Conservation (phyloP, 768 basidiomycete genomes). For the Tephrocybe sp. region DNA sequence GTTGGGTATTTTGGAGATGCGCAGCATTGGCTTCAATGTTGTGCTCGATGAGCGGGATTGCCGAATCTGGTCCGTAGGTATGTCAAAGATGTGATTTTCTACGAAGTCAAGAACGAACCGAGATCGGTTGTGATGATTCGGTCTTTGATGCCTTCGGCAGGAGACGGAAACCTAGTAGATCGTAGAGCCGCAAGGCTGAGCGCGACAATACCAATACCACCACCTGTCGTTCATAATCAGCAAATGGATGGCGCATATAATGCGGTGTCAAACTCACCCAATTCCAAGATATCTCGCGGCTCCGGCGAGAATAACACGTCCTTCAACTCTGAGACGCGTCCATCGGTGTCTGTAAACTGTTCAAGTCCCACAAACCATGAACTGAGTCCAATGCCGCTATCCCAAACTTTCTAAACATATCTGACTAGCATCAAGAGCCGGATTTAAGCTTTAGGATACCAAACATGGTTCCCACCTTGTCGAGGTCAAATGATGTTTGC, state of each 20-base stretch:
- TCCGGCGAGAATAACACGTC: constrained; percentile 40
- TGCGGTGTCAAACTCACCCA: constrained; percentile 49
- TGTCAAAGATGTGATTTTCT: not conserved
- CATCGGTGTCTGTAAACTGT: constrained; percentile 14
- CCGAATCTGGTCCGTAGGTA: constrained; percentile 53
- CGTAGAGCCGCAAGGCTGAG: constrained; percentile 62
- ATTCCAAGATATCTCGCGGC: constrained; percentile 56
- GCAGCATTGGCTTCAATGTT: constrained; percentile 56
- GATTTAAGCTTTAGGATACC: not conserved
- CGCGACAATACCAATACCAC: constrained; percentile 84
- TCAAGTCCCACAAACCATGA: constrained; percentile 63
- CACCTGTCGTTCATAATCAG: constrained; percentile 44
- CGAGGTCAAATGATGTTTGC: constrained; percentile 87
- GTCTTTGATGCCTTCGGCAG: constrained; percentile 20
- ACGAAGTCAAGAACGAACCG: constrained; percentile 41
- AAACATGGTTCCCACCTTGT: constrained; percentile 65
- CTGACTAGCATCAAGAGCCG: constrained; percentile 26
- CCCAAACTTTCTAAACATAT: constrained; percentile 87
- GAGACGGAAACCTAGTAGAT: constrained; percentile 27
- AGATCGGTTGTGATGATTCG: constrained; percentile 71
- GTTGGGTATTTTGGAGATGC: constrained; percentile 30
- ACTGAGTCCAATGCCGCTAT: constrained; percentile 85
- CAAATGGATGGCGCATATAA: not conserved
- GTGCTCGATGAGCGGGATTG: constrained; percentile 73
- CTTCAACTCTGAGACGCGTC: constrained; percentile 20